Evolutionary conservation across 371 early-diverging fungal species (phyloP).

Genomic region (Blastocladiella emersonii): DNA sequence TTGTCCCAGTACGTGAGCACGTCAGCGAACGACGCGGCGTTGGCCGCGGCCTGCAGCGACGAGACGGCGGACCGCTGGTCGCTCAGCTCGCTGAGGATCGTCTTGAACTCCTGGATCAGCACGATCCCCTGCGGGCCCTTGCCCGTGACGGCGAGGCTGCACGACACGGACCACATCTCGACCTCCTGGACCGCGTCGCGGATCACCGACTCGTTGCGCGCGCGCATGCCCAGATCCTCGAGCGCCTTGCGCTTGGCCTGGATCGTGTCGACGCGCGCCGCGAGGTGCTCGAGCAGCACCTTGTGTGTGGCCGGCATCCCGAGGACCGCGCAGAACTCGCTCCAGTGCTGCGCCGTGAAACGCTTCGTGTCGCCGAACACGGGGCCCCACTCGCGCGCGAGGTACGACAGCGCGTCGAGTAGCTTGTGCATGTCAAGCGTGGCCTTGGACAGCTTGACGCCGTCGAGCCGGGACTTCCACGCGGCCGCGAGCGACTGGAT

Average conservation of each 20-base stretch:
- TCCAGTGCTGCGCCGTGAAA: slow-evolving; percentile 32
- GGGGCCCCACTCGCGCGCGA: slow-evolving; percentile 20
- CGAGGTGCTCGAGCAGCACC: slow-evolving; percentile 23
- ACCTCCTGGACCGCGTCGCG: slow-evolving; percentile 36
- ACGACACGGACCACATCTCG: slow-evolving; percentile 35
- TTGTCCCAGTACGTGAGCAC: slow-evolving; percentile 28
- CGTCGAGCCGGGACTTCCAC: not conserved
- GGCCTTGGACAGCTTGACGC: not conserved
- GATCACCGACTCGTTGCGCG: slow-evolving; percentile 30
- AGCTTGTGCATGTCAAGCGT: slow-evolving; percentile 17
- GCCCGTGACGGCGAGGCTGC: slow-evolving; percentile 23
- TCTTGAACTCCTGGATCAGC: slow-evolving; percentile 37
- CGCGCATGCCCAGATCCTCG: slow-evolving; percentile 29
- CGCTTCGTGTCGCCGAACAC: slow-evolving; percentile 21
- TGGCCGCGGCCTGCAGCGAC: slow-evolving; percentile 33
- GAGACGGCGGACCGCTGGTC: slow-evolving; percentile 34
- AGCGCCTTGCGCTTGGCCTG: slow-evolving; percentile 19
- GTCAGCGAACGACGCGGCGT: slow-evolving; percentile 30
- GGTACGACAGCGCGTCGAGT: slow-evolving; percentile 19
- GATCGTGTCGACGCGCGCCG: slow-evolving; percentile 13
- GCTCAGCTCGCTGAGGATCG: slow-evolving; percentile 28
- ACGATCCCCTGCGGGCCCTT: slow-evolving; percentile 22
- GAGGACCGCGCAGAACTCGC: slow-evolving; percentile 24
- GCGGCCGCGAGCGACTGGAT: not conserved
- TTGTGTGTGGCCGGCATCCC: slow-evolving; percentile 22